Base-by-base conservation (phyloP, 768 basidiomycete species). In the Xerocomellus amylosporus region DNA sequence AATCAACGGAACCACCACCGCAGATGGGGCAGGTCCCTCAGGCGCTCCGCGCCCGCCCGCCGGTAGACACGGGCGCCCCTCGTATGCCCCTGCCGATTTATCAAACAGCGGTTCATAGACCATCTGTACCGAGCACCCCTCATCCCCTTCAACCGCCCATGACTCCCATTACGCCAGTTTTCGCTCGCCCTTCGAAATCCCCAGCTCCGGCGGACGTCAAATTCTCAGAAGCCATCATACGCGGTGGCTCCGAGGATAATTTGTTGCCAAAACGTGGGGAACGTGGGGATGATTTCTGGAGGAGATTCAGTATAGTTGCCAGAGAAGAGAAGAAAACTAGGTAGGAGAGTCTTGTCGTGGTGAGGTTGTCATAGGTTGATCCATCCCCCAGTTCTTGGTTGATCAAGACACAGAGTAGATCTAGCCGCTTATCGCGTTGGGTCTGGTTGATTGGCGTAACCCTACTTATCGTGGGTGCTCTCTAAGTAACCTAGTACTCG, bases 221-320 rank as follows among this genome's bases (percentile, higher is more conserved):
- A 58, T 84, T 84, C 56, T 70, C 77, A 9, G 73, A 74, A 17
- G 70, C 74, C 51, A 89, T 90, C 64, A 78, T 91, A 65, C 81
- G 89, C 15, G 82, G 87, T 6, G 77, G 84, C 46, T 75, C 75
- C 1, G 90, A 92, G 67, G 87, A 85, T 39, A 81, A 83, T 2
- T 65, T 88, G 3, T 67, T 91, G 8, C 85, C 88, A 2, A 75
- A 75, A 38, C 79, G 87, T 42, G 87, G 88, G 3, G 83, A 88
- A 66, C 82, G 78, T 46, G 88, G 88, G 1, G 89, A 92, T 62
- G 87, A 91, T 62, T 92, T 93, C 72, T 93, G 90, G 90, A 77
- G 87, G 55, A 78, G 90, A 37, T 93, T 92, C 71, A 88, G 86
- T 56, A 90, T 91, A 76, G 84, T 92, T 57, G 89, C 83, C 9